These are phyloP conservation scores for Populus tomentosa DNA, from an alignment of 441 rosid species.

Conservation along the genomic window DNA sequence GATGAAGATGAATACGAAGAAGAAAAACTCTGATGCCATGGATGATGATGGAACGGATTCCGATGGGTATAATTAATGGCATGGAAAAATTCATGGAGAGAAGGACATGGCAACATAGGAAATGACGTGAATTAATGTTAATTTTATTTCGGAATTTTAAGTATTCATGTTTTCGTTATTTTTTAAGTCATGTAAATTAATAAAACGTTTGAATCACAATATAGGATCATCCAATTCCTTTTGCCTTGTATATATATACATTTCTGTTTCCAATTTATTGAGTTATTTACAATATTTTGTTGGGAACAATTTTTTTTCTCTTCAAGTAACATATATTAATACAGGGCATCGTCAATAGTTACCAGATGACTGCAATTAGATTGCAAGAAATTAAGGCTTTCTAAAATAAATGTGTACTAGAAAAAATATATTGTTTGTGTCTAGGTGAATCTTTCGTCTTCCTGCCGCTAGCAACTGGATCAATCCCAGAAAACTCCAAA, in stretches of 20 bases:
- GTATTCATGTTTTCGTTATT: background rate
- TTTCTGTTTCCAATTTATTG: background rate
- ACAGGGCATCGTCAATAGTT: too few species aligned
- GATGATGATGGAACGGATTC: constrained; percentile 3
- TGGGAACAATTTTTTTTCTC: too few species aligned
- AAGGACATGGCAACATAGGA: constrained; percentile 6
- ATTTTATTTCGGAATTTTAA: background rate
- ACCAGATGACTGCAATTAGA: too few species aligned
- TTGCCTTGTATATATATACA: background rate
- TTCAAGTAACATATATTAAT: too few species aligned
- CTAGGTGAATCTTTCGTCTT: too few species aligned
- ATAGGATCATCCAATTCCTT: background rate
- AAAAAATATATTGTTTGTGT: too few species aligned
- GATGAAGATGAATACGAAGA: constrained; percentile 12
- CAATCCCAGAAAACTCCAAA: too few species aligned
- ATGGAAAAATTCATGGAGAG: constrained; percentile 8
- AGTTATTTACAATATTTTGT: too few species aligned
- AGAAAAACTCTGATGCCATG: background rate
- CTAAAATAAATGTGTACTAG: too few species aligned
- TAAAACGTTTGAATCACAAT: background rate
- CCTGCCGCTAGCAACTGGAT: too few species aligned
- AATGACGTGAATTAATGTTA: constrained; percentile 1
- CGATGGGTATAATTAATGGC: constrained; percentile 9
- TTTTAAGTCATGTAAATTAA: background rate
- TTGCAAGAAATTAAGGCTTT: too few species aligned